phyloP scores from a whole-genome alignment of 352 stramenopile genomes.

The Aphanomyces cochlioides region DNA sequence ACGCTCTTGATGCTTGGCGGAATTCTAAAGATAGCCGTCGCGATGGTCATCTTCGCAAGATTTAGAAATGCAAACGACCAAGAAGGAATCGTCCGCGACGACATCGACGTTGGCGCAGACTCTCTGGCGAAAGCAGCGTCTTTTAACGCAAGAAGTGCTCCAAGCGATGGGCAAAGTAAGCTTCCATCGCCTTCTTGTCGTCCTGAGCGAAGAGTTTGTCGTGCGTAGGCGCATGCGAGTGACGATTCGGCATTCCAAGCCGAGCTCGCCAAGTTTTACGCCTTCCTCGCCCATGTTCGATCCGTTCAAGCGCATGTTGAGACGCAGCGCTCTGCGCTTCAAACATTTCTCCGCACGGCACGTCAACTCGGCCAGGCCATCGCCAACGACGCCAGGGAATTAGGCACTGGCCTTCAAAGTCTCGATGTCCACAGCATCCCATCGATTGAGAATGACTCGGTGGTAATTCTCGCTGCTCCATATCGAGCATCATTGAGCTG shows the following conservation, averaged over 20 bases:
- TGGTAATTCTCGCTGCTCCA: background rate
- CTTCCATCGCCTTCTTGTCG: background rate
- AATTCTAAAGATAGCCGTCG: background rate
- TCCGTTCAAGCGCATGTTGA: background rate
- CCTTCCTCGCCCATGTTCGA: slow-evolving; percentile 5
- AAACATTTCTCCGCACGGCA: slow-evolving; percentile 2
- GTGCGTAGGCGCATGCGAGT: slow-evolving; percentile 1
- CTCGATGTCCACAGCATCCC: background rate
- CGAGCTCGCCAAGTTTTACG: background rate
- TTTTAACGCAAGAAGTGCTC: slow-evolving; percentile 7
- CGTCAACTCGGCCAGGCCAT: background rate
- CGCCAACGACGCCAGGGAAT: no score
- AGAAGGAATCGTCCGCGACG: background rate
- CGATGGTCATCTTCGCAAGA: background rate
- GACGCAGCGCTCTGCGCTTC: background rate
- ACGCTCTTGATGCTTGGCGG: background rate
- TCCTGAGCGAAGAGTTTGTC: background rate
- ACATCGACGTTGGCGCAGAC: slow-evolving; percentile 3
- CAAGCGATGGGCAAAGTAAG: slow-evolving; percentile 12
- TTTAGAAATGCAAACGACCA: background rate
- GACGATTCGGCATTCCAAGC: slow-evolving; percentile 3
- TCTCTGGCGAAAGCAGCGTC: slow-evolving; percentile 10
- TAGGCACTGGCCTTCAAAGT: no score
- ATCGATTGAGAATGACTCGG: background rate
- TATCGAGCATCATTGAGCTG: background rate